Evolutionary conservation across 2,329 filamentous ascomycete species (phyloP).

Genomic region (Cadophora sp.): DNA sequence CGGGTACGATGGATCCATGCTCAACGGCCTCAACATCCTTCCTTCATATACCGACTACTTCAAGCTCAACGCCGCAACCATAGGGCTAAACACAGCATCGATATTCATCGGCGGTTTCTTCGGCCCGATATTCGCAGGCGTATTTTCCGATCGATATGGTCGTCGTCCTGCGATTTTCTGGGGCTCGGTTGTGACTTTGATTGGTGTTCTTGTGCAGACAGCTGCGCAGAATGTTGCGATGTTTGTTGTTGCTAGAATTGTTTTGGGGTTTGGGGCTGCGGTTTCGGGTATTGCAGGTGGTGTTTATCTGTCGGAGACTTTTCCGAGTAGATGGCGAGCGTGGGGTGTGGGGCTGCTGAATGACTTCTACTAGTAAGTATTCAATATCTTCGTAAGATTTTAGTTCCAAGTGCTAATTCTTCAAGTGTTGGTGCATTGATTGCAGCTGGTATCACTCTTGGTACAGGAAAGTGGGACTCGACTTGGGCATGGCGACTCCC

Average conservation of each 20-base stretch:
- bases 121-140: slow-evolving; percentile 50
- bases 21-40: slow-evolving; percentile 60
- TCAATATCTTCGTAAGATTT: too few species aligned
- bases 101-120: slow-evolving; percentile 60
- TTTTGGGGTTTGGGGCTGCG: slow-evolving; percentile 34
- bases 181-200: slow-evolving; percentile 32
- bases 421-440: slow-evolving; percentile 45
- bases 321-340: slow-evolving; percentile 53
- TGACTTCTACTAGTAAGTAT: slow-evolving; percentile 45
- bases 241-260: slow-evolving; percentile 38
- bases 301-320: slow-evolving; percentile 59
- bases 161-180: slow-evolving; percentile 36
- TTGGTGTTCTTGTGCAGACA: slow-evolving; percentile 36
- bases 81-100: slow-evolving; percentile 60
- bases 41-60: slow-evolving; percentile 61
- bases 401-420: too few species aligned
- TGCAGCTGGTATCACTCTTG: slow-evolving; percentile 47
- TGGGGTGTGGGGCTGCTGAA: slow-evolving; percentile 52
- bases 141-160: slow-evolving; percentile 49
- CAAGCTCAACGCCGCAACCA: slow-evolving; percentile 57
- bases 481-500: slow-evolving; percentile 49
- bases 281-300: slow-evolving; percentile 48
- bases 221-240: slow-evolving; percentile 37
- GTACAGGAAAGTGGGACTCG: slow-evolving; percentile 46
- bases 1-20: slow-evolving; percentile 37